Percentiles rank a stretch among this genome's conserved stretches.
phyloP scores from a whole-genome alignment of 1,139 yeast species.

The Debaryomyces sp. region DNA sequence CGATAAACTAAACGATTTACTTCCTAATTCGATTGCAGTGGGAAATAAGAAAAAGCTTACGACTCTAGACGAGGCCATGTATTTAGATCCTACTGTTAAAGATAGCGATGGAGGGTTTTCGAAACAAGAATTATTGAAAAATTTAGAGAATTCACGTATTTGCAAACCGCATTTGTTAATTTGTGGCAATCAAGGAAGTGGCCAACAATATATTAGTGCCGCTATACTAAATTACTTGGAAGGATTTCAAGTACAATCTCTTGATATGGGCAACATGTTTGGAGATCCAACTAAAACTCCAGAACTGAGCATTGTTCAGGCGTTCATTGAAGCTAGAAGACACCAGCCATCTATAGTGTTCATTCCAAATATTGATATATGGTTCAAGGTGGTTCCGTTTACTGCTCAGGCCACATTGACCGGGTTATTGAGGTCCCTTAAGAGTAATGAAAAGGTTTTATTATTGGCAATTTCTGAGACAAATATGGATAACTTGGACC shows the following conservation, averaged over 20 bases:
- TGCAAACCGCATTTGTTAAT: constrained; percentile 82
- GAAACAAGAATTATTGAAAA: constrained; percentile 63
- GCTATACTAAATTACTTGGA: constrained; percentile 84
- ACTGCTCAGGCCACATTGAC: constrained; percentile 73
- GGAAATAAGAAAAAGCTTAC: constrained; percentile 49
- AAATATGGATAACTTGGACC: constrained; percentile 31
- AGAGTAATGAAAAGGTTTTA: constrained; percentile 73
- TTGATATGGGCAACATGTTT: constrained; percentile 78
- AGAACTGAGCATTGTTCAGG: constrained; percentile 82
- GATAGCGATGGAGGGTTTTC: constrained; percentile 70
- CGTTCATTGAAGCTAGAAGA: constrained; percentile 85
- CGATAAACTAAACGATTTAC: constrained; percentile 52
- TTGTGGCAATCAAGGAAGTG: constrained; percentile 78
- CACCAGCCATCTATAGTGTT: constrained; percentile 87
- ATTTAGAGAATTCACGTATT: constrained; percentile 64
- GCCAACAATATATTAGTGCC: constrained; percentile 84
- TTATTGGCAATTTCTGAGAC: constrained; percentile 77
- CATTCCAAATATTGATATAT: constrained; percentile 81
- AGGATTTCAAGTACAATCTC: constrained; percentile 85
- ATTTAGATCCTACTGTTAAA: constrained; percentile 57
- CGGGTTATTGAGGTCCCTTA: constrained; percentile 67
- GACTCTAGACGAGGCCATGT: constrained; percentile 70
- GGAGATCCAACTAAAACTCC: constrained; percentile 83
- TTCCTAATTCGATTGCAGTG: constrained; percentile 56
- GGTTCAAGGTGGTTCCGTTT: constrained; percentile 69